phyloP scores from a whole-genome alignment of 148 eudicot species.

The Camellia granthamiana region DNA sequence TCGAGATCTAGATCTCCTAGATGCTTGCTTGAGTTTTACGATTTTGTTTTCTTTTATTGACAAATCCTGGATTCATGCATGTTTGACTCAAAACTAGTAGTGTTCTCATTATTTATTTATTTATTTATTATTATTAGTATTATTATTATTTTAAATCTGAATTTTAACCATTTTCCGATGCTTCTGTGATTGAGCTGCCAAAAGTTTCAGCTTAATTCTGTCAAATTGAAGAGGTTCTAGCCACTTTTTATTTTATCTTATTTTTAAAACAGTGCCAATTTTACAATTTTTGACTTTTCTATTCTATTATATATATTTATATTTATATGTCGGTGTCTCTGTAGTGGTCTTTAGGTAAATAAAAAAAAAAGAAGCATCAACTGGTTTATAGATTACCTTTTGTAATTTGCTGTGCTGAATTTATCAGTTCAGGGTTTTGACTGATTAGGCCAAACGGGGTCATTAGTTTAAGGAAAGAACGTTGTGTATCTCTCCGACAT shows the following conservation, averaged over 20 bases:
- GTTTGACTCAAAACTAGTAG: slow-evolving; percentile 10
- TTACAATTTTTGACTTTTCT: neutral
- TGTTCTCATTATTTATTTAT: neutral
- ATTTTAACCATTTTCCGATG: neutral
- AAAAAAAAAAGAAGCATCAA: neutral
- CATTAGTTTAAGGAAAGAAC: neutral
- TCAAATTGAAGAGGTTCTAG: neutral
- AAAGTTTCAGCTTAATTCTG: slow-evolving; percentile 1
- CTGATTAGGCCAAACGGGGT: neutral
- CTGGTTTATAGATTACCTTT: neutral
- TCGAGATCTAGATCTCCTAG: slow-evolving; percentile 25
- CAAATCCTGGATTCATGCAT: slow-evolving; percentile 12
- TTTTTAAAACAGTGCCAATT: neutral
- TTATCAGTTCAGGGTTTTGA: neutral
- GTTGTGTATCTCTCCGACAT: neutral
- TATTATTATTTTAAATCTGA: neutral
- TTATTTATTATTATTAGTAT: neutral
- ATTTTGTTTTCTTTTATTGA: neutral
- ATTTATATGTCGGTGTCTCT: neutral
- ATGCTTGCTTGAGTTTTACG: neutral
- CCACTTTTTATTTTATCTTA: neutral
- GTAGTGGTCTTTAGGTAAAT: neutral
- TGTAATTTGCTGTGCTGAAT: neutral
- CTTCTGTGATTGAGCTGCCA: slow-evolving; percentile 1
- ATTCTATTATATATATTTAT: neutral